Evolutionary conservation across 371 early-diverging fungal genomes (phyloP).

Genomic region (Actinomucor elegans): DNA sequence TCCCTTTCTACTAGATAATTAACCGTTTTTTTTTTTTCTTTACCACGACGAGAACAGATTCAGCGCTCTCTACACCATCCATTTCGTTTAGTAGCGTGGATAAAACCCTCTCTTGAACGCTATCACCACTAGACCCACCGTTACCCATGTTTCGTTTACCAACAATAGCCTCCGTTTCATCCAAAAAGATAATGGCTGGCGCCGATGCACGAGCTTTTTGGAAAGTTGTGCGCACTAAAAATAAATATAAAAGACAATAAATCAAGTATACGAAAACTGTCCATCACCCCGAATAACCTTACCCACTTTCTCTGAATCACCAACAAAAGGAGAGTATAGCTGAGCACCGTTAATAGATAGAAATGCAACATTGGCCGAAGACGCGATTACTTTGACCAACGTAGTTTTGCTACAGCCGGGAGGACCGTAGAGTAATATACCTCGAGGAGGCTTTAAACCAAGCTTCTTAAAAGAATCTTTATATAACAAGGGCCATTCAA

Average conservation of each 20-base stretch:
- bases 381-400: constrained; percentile 85
- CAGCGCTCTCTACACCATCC: constrained; percentile 86
- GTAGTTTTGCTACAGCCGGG: constrained; percentile 99
- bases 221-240: constrained; percentile 75
- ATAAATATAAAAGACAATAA: not conserved
- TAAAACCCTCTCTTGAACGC: constrained; percentile 87
- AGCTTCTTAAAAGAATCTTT: constrained; percentile 70
- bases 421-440: constrained; percentile 95
- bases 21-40: no score
- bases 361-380: constrained; percentile 79
- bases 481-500: constrained; percentile 94
- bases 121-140: constrained; percentile 65
- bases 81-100: constrained; percentile 95
- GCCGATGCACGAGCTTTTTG: constrained; percentile 80
- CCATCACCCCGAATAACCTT: no score
- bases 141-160: constrained; percentile 83
- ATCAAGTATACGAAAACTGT: no score
- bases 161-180: constrained; percentile 98
- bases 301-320: constrained; percentile 89
- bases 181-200: constrained; percentile 96
- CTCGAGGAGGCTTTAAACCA: constrained; percentile 84
- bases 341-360: constrained; percentile 89
- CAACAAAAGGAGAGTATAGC: constrained; percentile 89
- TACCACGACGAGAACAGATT: constrained; percentile 79
- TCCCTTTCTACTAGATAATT: no score